Evolutionary conservation across 352 stramenopile species (phyloP), one percentile per base, ranked within the genome.

Genomic region (Phytophthora cactorum): DNA sequence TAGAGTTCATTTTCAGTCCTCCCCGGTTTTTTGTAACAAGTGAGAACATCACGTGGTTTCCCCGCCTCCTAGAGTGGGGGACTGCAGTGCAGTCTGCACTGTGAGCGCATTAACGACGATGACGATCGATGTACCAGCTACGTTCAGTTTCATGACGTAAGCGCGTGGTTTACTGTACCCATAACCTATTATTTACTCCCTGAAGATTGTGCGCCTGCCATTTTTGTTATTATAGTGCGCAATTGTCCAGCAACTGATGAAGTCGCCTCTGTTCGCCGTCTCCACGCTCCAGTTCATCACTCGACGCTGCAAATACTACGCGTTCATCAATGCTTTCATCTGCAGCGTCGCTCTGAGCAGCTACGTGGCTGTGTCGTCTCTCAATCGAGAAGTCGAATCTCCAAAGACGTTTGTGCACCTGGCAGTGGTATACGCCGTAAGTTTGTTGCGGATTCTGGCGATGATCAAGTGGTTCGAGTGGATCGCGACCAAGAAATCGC

Each of bases 251-350:
- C 38, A 34, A 9, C 47, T 15, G 34, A 72, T 72, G 68, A 63
- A 67, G 34, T 54, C 54, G 53, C 29, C 39, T 43, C 36, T 28
- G 39, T 59, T 60, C 53, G 28, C 45, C 28, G 39, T 32, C 22
- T 45, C 28, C 46, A 57, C 39, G 51, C 57, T 76, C 5, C 52
- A 70, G 53, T 66, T 72, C 2, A 14, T 82, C 28, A 66, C 79
- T 63, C 81, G 87, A 34, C 79, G 82, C 32, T 74, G 74, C 69
- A 93, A 92, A 77, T 95, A 88, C 72, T 95, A 95, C 75, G 52
- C 69, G 15, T 50, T 95, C 58, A 91, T 95, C 71, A 95, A 95
- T 60, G 74, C 78, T 15, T 95, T 95, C 71, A 93, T 92, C 65
- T 89, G 74, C 60, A 75, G 72, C 38, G 69, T 95, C 36, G 79